Evolutionary conservation across 305 asterid genomes (phyloP), one percentile per base, ranked within the genome.

Genomic region (Rubia tinctorum): DNA sequence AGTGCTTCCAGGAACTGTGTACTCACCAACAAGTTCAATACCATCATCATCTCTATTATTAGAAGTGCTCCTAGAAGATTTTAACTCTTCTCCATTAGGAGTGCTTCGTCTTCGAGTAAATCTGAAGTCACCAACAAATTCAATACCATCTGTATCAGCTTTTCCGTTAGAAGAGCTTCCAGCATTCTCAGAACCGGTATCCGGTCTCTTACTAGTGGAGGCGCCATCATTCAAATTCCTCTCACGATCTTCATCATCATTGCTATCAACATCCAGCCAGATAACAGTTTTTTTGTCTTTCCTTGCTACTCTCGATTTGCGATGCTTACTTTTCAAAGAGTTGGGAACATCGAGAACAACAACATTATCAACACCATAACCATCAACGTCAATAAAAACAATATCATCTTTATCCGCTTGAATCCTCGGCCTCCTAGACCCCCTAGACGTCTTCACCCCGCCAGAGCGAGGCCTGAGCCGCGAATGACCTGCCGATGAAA

Each of bases 261-360:
- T 71, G 65, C 89, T 98, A 70, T 94, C 99, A 83, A 90, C 97
- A 58, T 92, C 98, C 72, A 94, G 80, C 81, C 74, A 82, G 77
- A 94, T 92, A 43, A 91, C 87, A 56, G 83, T 85, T n/a, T 75
- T 80, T 69, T 73, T 78, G 75, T 82, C 86, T 73, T 80, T 78
- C 62, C 80, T 79, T 65, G 65, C 73, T 60, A 65, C 60, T 49
- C 69, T 77, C 23, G 92, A 72, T 59, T 77, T 81, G 61, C 69
- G 72, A 44, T 64, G 66, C 72, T 82, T 86, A 71, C 75, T 84
- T 7, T 79, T 75, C 30, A 76, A 63, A 42, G 88, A 75, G 49
- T 88, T 91, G 69, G 97, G 93, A 73, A 73, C 77, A 71, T 94
- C 98, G 71, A 94, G 81, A 71, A 89, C 70, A 40, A 94, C 78